Evolutionary conservation across 352 stramenopile species (phyloP), one percentile per base, ranked within the genome.

Genomic region (Phytophthora sp.): DNA sequence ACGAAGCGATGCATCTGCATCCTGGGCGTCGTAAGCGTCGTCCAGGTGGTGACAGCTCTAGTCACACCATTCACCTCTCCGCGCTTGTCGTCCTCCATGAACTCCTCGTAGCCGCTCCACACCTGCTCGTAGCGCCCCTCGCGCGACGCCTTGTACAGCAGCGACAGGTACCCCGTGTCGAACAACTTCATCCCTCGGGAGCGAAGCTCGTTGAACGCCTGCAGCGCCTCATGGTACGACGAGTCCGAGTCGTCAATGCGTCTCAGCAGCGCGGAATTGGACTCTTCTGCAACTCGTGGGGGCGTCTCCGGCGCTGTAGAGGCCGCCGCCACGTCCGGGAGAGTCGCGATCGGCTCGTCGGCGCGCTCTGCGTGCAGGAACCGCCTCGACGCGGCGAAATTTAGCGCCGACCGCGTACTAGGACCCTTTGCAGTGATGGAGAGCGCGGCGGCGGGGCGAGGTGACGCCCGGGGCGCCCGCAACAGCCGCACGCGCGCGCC

Each of bases 1-100:
- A 87, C 70, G 43, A 85, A 80, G 34, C 82, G 79, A 28, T 79
- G 66, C 65, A 91, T 77, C 48, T 91, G 79, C 58, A 86, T 59
- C 17, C 74, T 82, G 41, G 77, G 55, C 6, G 67, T 58, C 27
- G 76, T 69, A 41, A 84, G 56, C 50, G 49, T 74, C 5, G 62
- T 35, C 77, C 79, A 88, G 54, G 73, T 81, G 17, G 69, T 66
- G 31, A 46, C 48, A 1, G 72, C 57, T 20, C 53, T 67, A 2
- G 46, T 52, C 11, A 50, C 58, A 15, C 49, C 39, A 21, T 55
- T 12, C 23, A 89, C 66, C 10, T 63, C 32, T 5, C 63, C 64
- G 6, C 41, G 39, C 13, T 51, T 57, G 37, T 87, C 76, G 12
- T 81, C 69, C 13, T 60, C 54, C 12, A 60, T 28, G 28, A 88